Base-by-base conservation (phyloP, 495 filamentous ascomycete species). In the Neurospora sp. region DNA sequence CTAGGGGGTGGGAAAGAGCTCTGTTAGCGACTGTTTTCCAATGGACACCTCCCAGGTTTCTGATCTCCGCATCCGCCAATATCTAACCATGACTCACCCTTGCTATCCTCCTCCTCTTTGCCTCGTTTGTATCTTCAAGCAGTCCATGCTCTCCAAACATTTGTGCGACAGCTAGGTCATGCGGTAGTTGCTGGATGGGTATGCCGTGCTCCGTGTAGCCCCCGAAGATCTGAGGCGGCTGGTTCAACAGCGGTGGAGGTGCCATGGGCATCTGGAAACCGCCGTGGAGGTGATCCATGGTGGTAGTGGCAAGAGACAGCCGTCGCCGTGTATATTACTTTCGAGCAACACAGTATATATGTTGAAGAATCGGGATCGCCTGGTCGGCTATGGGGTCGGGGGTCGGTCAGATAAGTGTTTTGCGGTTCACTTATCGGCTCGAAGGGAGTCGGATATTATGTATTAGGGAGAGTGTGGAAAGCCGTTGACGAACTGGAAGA, bases 61-160 rank as follows among this genome's bases (percentile, higher is more conserved):
- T 27, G 20, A 54, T 54, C 11, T 54, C 27, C 14, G 39, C 7
- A 5, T 54, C 27, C 14, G 40, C 4, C 69, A 16, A 39, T 69
- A 12, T 8, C 41, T 69, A n/a, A 18, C n/a, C 20, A 69, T 38
- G 35, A 80, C 81, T 85, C 85, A 94, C 93, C 85, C 94, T 90
- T 38, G 96, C 94, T 77, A 99, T 99, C 75, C 96, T 90, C 82
- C 96, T 88, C 82, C 96, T 87, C 85, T 99, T 99, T 18, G 93
- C 89, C 79, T 97, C 93, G 76, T 91, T 91, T 46, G 91, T 91
- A 75, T 96, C 93, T 70, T 89, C 87, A 23, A 88, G 80, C 69
- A 89, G 75, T 27, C 81, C 77, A 35, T 82, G 84, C 73, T 93
- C 90, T 70, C 87, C 84, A 74, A 90, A 93, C 77, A 90, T 86